Conservation (phyloP, 345 rosid genomes). For the Eucalyptus tenuipes region DNA sequence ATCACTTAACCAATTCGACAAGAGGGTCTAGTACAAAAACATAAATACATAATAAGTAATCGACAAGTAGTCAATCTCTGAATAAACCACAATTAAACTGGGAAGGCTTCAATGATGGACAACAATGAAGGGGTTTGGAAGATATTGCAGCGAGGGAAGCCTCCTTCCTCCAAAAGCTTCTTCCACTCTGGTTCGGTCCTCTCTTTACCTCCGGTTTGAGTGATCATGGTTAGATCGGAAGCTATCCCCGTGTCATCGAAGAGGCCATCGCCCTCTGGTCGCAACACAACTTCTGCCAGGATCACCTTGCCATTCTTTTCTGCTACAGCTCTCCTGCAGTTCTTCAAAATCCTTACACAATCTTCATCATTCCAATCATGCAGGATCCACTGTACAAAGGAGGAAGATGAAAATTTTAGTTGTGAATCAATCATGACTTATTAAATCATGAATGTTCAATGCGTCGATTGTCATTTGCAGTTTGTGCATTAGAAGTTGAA, state of each 20-base stretch:
- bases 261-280: neutral
- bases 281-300: neutral
- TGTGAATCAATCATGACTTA: neutral
- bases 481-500: neutral
- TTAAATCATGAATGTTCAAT: neutral
- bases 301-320: slow-evolving; percentile 1
- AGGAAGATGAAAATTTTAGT: neutral
- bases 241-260: neutral
- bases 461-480: neutral
- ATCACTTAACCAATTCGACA: neutral
- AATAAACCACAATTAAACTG: neutral
- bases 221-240: slow-evolving; percentile 9
- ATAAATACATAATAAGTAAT: neutral
- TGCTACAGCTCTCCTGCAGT: neutral
- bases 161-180: slow-evolving; percentile 11
- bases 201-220: slow-evolving; percentile 4
- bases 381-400: slow-evolving; percentile 1
- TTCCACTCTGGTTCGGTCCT: slow-evolving; percentile 16
- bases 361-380: slow-evolving; percentile 15
- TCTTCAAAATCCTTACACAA: slow-evolving; percentile 7
- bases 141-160: slow-evolving; percentile 13
- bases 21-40: neutral
- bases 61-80: neutral
- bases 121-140: slow-evolving; percentile 1
- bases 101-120: slow-evolving; percentile 11